Conservation (phyloP, 176 grass and related monocot species). For the Triticum monococcum region DNA sequence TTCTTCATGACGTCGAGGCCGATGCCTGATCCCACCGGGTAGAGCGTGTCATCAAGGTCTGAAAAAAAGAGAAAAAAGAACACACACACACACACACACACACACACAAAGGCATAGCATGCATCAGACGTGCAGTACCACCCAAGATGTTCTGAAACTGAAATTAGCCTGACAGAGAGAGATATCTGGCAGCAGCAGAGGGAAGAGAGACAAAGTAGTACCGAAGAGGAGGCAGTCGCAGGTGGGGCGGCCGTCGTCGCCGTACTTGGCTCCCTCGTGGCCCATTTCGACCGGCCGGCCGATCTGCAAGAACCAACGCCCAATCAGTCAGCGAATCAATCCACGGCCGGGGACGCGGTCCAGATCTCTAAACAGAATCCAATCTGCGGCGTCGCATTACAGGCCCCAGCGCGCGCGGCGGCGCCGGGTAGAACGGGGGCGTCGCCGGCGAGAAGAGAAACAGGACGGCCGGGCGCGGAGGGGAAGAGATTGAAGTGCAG, state of each 20-base stretch:
- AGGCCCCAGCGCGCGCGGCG: not conserved
- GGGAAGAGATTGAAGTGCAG: not conserved
- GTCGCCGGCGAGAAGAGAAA: not conserved
- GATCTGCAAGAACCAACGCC: conserved; percentile 2
- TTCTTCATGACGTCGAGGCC: conserved; percentile 62
- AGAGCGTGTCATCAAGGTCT: conserved; percentile 94
- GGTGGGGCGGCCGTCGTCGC: conserved; percentile 41
- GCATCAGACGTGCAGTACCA: no score
- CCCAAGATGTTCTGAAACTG: not conserved
- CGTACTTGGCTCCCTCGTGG: conserved; percentile 30
- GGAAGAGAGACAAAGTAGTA: not conserved
- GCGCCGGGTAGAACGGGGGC: not conserved
- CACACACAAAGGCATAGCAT: no score
- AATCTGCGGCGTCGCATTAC: not conserved
- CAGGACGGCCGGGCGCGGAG: not conserved
- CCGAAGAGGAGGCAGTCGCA: conserved; percentile 88
- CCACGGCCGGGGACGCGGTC: not conserved
- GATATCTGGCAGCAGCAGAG: not conserved
- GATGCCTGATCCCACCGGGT: conserved; percentile 69
- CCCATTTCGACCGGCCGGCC: conserved; percentile 48
- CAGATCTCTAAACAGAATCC: not conserved
- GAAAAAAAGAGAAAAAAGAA: not conserved
- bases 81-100: no score
- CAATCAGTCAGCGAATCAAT: not conserved
- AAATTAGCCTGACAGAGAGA: not conserved